Base-by-base conservation (phyloP, 2,329 filamentous ascomycete genomes). In the Colletotrichum sp. region DNA sequence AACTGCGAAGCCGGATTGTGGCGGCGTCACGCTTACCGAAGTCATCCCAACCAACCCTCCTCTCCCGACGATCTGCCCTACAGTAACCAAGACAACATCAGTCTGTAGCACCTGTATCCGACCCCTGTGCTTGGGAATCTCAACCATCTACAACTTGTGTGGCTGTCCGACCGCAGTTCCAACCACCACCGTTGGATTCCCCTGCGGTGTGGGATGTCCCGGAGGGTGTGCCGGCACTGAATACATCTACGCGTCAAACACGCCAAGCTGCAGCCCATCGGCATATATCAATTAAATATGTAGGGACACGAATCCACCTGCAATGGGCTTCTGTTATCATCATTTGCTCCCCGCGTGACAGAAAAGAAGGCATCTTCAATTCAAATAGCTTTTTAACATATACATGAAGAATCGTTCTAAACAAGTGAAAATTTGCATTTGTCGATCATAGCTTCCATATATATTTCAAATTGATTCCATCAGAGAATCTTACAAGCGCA, bases 171-270 rank as follows among this genome's bases (percentile, higher is more conserved):
- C 32, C 21, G 7, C 15, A 9, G 74, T 71, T 16, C 70, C 76
- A 8, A 78, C 74, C 10, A 59, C 73, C 6, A 44, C 71, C 9
- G 52, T 64, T 39, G 44, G 26, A 4, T 77, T 64, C 9, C 70
- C 70, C 21, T 78, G 76, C 18, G 60, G 44, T 8, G 62, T 18
- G 6, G 18, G 9, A 4, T 78, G 76, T 24, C 76, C 76, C 18
- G 67, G 44, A 28, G 76, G 76, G 6, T 78, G 76, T 32, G 70
- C 60, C 5, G 59, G 32, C 21, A 78, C 76, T 9, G 24, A 34
- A 16, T 78, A 77, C 57, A 12, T 66, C 13, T 66, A 78, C 60
- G 70, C 34, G 1, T 74, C 76, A 7, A 60, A 71, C 4, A 76
- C 28, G 13, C 74, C 76, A 7, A 34, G 13, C 5, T 77, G 75